Base-by-base conservation (phyloP, 805 yeast genomes). In the Starmerella lactis-condensi region DNA sequence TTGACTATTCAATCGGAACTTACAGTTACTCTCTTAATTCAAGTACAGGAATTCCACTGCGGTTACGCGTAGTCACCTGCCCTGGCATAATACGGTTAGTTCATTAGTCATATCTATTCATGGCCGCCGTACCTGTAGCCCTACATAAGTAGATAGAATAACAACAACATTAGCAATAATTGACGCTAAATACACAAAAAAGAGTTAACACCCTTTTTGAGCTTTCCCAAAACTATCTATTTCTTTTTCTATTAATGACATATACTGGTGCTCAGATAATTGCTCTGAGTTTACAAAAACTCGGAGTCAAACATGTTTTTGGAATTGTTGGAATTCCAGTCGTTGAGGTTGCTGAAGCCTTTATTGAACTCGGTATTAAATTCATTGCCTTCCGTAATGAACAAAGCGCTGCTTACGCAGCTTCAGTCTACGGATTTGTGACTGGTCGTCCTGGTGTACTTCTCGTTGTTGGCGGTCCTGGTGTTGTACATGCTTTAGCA, bases 241-340 rank as follows among this genome's bases (percentile, higher is more conserved):
- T n/a, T 14, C 19, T 21, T 13, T 18, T 14, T 18, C 17, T 13
- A 26, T 11, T 11, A n/a, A 30, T 30, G 36, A 26, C 24, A 10
- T 33, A 34, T 24, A 29, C 42, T 9, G 72, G 72, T 2, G 58
- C 74, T 0, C 49, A 51, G 17, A 43, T 64, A 2, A 64, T 72
- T 30, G 75, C 76, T 0, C 44, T 49, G 17, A 35, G 65, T 1
- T 53, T 74, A 6, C 51, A 56, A 27, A 44, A 48, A 6, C 56
- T 72, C 11, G 75, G 72, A 1, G 67, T 73, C 14, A 55, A 59
- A 18, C 61, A 60, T 9, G 65, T 72, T 2, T 74, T 74, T 50
- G 83, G 82, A 3, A 60, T 74, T 17, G 82, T 75, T 4, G 83
- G 82, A 0, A 74, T 74, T 28, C 83, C 83, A 1, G 69, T 74